Base-by-base conservation (phyloP, 805 yeast species). In the Saturnispora hagleri region DNA sequence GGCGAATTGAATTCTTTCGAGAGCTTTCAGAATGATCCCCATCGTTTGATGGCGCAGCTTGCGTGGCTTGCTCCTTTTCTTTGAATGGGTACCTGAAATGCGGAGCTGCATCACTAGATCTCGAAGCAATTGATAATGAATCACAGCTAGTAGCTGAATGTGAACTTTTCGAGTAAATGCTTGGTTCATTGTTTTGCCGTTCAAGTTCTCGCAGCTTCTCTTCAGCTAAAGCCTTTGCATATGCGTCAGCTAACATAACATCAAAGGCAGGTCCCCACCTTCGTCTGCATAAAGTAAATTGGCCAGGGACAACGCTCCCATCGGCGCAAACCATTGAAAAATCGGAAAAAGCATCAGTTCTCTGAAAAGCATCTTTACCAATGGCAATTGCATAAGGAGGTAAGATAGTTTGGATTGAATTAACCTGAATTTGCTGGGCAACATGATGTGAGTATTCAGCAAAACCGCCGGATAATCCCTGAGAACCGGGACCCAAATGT, bases 261-360 rank as follows among this genome's bases (percentile, higher is more conserved):
- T 82, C 82, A 60, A 86, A 86, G 55, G 77, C 82, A 34, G 78
- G 65, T 0, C 93, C 93, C 95, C 95, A 86, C 61, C 93, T 71
- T 57, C 81, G 84, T 57, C 86, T 73, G 50, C 86, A 70, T 4
- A 86, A 68, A 56, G 71, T 73, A 46, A 80, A 54, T 0, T 90
- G 84, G 4, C 82, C 79, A 0, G 83, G 80, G 15, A 84, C 72
- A n/a, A 81, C 67, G 44, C 79, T 82, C 7, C 90, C 91, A 59
- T 80, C 86, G n/a, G 78, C 72, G 1, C 86, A 76, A 9, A 85
- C 74, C 47, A 86, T 70, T 61, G 85, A 89, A 62, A 86, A 81
- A 66, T 86, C 93, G 0, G 89, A 75, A 6, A 85, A 66, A 7
- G 81, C 70, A 31, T 74, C 74, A 0, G 86, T 84, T 46, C 86